Base-by-base conservation (phyloP, 2,329 filamentous ascomycete species). In the Zymoseptoria tritici region DNA sequence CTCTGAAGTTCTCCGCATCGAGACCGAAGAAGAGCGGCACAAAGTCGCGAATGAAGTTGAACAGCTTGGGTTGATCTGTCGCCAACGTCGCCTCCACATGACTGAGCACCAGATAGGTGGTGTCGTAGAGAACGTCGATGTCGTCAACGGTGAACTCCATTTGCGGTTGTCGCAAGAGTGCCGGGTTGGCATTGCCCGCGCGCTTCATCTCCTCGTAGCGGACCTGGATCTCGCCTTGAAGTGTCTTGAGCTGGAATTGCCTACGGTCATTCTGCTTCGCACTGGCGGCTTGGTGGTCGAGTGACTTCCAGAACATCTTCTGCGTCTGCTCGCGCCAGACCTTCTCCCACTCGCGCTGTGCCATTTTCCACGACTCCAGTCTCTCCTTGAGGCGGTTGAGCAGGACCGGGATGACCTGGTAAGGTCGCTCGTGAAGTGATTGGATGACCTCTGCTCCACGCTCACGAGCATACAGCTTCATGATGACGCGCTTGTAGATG, bases 301-400 rank as follows among this genome's bases (percentile, higher is more conserved):
- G 84, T 73, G 91, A 96, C 78, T 91, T 95, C 77, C 95, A 90
- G 76, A 97, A 96, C 79, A 96, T 93, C 70, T 89, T 87, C 71
- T 96, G 89, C 22, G 93, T 97, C 77, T 97, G 94, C 55, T 91
- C 87, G 64, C 94, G 91, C 94, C 94, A 99, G 7, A 99, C 91
- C 76, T 97, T 97, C 75, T 97, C 92, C 94, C 94, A 99, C 73
- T 99, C 95, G 31, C 94, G 90, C 80, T 90, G 92, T 5, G 91
- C 93, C 67, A 95, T 92, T 65, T 96, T 91, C 94, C 94, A 99
- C 70, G 97, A 92, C 74, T 99, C 94, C 52, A 95, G 87, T 73
- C 97, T 97, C 70, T 95, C 90, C 77, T 97, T 97, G 67, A 99
- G 82, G 11, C 94, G 85, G 56, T 90, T 88, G 61, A 99, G 80